Evolutionary conservation across 192 early-diverging fungal species (phyloP).

Genomic region (Linnemannia zychae): DNA sequence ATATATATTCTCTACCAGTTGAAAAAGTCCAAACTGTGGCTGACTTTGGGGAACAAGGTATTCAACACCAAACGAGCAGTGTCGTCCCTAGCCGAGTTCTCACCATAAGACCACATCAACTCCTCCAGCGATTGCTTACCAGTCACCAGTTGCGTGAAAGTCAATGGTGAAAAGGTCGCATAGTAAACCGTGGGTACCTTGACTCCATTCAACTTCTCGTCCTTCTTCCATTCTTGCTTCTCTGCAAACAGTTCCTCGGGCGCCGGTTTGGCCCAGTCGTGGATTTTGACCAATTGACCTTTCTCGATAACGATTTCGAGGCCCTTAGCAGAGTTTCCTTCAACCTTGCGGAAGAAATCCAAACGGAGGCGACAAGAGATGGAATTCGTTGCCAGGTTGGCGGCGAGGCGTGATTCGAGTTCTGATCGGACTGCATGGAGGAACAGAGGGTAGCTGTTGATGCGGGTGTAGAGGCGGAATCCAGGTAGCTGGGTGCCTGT

Average conservation of each 20-base stretch:
- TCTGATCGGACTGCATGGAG: slow-evolving; percentile 16
- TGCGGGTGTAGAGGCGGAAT: slow-evolving; percentile 27
- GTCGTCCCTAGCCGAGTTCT: not conserved
- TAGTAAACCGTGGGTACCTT: not conserved
- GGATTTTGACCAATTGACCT: slow-evolving; percentile 14
- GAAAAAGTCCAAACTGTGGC: slow-evolving; percentile 13
- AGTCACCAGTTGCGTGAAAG: slow-evolving; percentile 24
- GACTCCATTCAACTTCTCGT: not conserved
- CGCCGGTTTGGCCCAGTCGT: slow-evolving; percentile 22
- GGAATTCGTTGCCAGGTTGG: not conserved
- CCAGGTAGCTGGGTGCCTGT: not conserved
- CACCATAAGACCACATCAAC: slow-evolving; percentile 23
- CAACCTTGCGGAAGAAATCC: slow-evolving; percentile 39
- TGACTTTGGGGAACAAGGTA: slow-evolving; percentile 26
- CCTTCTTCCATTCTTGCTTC: slow-evolving; percentile 28
- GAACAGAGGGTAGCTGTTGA: slow-evolving; percentile 34
- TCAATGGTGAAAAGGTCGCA: slow-evolving; percentile 33
- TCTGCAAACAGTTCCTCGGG: slow-evolving; percentile 14
- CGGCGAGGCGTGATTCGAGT: slow-evolving; percentile 35
- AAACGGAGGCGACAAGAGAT: slow-evolving; percentile 10
- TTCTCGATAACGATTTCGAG: slow-evolving; percentile 26
- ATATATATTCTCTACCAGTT: not conserved
- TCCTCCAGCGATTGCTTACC: slow-evolving; percentile 19
- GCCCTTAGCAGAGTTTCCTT: slow-evolving; percentile 18
- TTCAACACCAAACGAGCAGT: not conserved